Evolutionary conservation across 352 stramenopile genomes (phyloP).

Genomic region (Phytophthora pluvialis): DNA sequence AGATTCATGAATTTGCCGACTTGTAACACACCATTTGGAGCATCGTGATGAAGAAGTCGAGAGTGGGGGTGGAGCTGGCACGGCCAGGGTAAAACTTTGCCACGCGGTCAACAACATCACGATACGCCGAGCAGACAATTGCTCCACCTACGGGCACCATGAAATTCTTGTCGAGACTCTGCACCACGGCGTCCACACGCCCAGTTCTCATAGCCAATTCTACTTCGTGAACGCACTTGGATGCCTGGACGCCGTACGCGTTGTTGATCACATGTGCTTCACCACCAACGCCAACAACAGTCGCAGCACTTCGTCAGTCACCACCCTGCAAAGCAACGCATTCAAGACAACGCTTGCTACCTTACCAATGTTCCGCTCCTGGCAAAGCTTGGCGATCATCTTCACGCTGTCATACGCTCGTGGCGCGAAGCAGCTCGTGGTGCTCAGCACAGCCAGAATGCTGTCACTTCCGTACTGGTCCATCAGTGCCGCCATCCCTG

Average conservation of each 20-base stretch:
- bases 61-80: conserved; percentile 93
- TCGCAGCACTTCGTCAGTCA: conserved; percentile 10
- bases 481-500: conserved; percentile 72
- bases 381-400: conserved; percentile 91
- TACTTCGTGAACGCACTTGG: conserved; percentile 92
- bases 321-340: background rate
- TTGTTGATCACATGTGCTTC: conserved; percentile 98
- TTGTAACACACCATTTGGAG: conserved; percentile 93
- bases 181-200: conserved; percentile 96
- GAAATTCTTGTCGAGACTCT: conserved; percentile 99
- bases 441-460: conserved; percentile 96
- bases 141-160: conserved; percentile 95
- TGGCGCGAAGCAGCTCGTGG: conserved; percentile 98
- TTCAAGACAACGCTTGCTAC: background rate
- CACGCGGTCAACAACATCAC: conserved; percentile 83
- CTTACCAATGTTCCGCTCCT: conserved; percentile 66
- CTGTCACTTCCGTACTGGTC: conserved; percentile 55
- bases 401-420: conserved; percentile 95
- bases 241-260: conserved; percentile 98
- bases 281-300: conserved; percentile 2
- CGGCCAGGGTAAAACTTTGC: conserved; percentile 96
- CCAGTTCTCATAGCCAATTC: conserved; percentile 91
- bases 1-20: background rate
- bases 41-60: conserved; percentile 99
- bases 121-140: conserved; percentile 81